Percentiles rank a stretch among this genome's conserved stretches.
These are phyloP conservation scores for Penicilliopsis zonata DNA, from an alignment of 495 filamentous ascomycete species.

Conservation along the genomic window DNA sequence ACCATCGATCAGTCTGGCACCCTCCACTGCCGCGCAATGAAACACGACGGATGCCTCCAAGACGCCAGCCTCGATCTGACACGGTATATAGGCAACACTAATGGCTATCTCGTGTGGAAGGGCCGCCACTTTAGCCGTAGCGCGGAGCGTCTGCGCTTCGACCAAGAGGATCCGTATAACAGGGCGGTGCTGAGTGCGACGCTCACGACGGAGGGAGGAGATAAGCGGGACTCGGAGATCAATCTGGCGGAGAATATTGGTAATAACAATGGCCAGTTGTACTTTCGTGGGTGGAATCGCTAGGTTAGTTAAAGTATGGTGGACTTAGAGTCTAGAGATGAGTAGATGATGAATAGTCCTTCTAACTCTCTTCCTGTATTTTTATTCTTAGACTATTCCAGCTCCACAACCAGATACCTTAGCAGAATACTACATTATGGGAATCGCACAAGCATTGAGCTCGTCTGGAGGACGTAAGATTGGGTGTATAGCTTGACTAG, in stretches of 20 bases:
- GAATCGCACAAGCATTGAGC: no score
- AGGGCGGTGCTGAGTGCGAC: neutral
- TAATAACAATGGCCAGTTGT: constrained; percentile 1
- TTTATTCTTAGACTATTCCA: no score
- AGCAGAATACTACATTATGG: no score
- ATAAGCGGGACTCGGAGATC: neutral
- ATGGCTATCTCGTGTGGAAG: constrained; percentile 1
- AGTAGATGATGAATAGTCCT: no score
- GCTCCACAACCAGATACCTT: no score
- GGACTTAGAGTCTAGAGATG: no score
- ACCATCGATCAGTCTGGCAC: constrained; percentile 2
- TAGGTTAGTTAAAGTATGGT: no score
- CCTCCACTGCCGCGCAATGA: neutral
- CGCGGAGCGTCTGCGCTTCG: neutral
- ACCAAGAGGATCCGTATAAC: neutral
- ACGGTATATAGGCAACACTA: neutral
- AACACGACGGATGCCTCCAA: neutral
- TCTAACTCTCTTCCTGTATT: no score
- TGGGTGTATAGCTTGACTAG: no score
- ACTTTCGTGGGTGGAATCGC: neutral
- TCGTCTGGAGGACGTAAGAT: no score
- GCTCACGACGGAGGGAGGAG: neutral
- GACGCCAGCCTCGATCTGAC: constrained; percentile 1
- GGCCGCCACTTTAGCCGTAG: constrained; percentile 1
- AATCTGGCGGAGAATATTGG: constrained; percentile 2